Evolutionary conservation across 148 eudicot genomes (phyloP).

Genomic region (Mesembryanthemum crystallinum): DNA sequence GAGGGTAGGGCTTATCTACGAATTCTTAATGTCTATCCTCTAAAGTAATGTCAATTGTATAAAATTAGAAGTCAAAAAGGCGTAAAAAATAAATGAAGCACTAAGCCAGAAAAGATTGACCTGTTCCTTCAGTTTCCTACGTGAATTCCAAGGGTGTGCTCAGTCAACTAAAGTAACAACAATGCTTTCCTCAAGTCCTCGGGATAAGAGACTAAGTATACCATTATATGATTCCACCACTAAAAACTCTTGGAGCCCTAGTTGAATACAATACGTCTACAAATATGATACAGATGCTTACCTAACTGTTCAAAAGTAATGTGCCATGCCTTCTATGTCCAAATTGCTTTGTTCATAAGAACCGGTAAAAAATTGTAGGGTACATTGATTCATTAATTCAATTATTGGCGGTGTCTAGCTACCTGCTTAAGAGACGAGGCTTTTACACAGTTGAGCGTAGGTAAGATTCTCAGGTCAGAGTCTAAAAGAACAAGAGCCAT

Average conservation of each 20-base stretch:
- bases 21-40: not conserved
- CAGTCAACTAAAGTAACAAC: conserved; percentile 32
- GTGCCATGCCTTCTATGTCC: conserved; percentile 28
- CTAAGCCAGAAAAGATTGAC: conserved; percentile 29
- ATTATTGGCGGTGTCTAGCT: conserved; percentile 13
- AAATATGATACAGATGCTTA: conserved; percentile 1
- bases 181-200: conserved; percentile 19
- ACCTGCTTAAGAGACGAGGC: not conserved
- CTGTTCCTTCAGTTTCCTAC: conserved; percentile 19
- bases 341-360: conserved; percentile 26
- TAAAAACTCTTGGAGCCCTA: conserved; percentile 4
- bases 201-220: conserved; percentile 13
- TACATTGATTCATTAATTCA: conserved; percentile 1
- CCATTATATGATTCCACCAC: conserved; percentile 19
- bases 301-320: conserved; percentile 7
- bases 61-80: conserved; percentile 17
- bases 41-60: not conserved
- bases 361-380: conserved; percentile 10
- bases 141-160: conserved; percentile 13
- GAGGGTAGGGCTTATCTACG: conserved; percentile 1
- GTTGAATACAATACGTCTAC: not conserved
- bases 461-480: not conserved
- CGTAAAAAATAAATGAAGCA: not conserved
- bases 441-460: not conserved
- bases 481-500: not conserved